A percentile compares a stretch with the other conserved stretches of the same genome.
Conservation (phyloP, 1,139 yeast genomes). For the Taiozyma sp. region DNA sequence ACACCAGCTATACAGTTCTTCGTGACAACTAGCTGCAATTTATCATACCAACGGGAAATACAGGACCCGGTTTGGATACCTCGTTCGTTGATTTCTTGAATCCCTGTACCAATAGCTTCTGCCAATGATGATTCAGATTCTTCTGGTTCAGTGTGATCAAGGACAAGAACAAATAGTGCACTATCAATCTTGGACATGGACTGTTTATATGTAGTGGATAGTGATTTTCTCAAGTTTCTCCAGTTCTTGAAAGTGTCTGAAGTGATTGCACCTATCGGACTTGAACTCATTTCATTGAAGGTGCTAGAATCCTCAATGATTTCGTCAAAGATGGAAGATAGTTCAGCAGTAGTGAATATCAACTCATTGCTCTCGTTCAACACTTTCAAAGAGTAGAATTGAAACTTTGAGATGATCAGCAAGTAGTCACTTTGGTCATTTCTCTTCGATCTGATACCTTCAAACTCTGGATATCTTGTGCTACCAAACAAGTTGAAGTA, state of each 20-base stretch:
- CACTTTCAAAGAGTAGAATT: constrained; percentile 57
- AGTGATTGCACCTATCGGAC: constrained; percentile 65
- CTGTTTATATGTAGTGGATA: constrained; percentile 41
- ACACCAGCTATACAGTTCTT: constrained; percentile 69
- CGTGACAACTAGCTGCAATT: constrained; percentile 63
- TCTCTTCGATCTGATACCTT: constrained; percentile 35
- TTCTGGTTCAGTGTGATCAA: constrained; percentile 55
- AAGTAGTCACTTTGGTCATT: constrained; percentile 41
- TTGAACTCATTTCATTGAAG: constrained; percentile 38
- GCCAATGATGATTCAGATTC: constrained; percentile 33
- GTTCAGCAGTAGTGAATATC: constrained; percentile 50
- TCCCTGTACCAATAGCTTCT: constrained; percentile 56
- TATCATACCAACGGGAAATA: constrained; percentile 76
- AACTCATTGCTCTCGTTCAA: constrained; percentile 36
- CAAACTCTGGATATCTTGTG: constrained; percentile 49
- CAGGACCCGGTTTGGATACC: constrained; percentile 72
- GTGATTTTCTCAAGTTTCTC: constrained; percentile 46
- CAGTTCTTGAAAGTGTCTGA: constrained; percentile 61
- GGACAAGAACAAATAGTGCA: constrained; percentile 61
- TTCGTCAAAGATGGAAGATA: constrained; percentile 43
- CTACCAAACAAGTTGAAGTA: constrained; percentile 63
- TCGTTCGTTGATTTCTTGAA: constrained; percentile 45
- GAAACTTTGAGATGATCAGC: constrained; percentile 53
- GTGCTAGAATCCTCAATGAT: constrained; percentile 42
- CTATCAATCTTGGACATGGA: constrained; percentile 48